phyloP scores from a whole-genome alignment of 768 basidiomycete genomes.

The Coprinopsis marcescibilis region DNA sequence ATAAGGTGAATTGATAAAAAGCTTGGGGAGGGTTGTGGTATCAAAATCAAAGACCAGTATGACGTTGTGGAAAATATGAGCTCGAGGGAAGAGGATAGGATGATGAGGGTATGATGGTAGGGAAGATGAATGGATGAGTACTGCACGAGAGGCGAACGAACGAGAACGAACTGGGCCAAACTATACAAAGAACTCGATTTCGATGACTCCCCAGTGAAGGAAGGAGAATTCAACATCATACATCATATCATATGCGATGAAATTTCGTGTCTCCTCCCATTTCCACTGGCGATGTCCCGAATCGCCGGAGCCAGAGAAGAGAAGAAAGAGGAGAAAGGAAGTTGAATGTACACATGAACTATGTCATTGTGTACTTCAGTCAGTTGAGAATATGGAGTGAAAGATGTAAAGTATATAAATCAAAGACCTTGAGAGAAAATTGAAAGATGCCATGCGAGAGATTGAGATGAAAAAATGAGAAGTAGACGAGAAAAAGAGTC shows the following conservation, averaged over 20 bases:
- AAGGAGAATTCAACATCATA: not conserved
- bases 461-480: conserved; percentile 4
- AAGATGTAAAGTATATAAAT: not conserved
- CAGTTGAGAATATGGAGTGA: too few relatives aligned
- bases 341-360: not conserved
- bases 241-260: not conserved
- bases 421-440: too few relatives aligned
- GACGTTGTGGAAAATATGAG: too few relatives aligned
- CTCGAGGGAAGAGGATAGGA: not conserved
- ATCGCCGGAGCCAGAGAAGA: too few relatives aligned
- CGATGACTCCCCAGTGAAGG: not conserved
- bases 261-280: too few relatives aligned
- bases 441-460: too few relatives aligned
- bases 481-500: not conserved
- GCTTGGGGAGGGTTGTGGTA: too few relatives aligned
- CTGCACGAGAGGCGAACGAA: conserved; percentile 3
- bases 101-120: not conserved
- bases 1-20: too few relatives aligned
- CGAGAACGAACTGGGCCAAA: not conserved
- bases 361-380: too few relatives aligned
- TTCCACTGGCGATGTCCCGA: too few relatives aligned
- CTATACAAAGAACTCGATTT: not conserved
- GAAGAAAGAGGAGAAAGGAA: not conserved
- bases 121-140: not conserved
- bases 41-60: too few relatives aligned